Conservation (phyloP, 2,329 filamentous ascomycete genomes). For the Scopulariopsis brevicaulis region DNA sequence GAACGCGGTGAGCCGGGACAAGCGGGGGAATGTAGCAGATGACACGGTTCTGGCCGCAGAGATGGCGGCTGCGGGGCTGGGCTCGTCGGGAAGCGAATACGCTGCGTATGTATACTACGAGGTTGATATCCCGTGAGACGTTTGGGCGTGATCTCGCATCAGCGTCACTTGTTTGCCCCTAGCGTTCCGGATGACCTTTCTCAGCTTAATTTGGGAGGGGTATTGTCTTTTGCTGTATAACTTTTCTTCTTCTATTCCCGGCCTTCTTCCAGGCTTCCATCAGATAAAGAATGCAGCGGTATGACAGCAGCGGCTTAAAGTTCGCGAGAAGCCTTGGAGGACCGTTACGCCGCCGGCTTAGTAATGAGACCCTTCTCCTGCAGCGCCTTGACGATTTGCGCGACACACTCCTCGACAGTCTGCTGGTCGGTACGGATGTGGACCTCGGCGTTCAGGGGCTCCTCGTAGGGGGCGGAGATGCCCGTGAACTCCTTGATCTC, state of each 20-base stretch:
- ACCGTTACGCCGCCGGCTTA: neutral
- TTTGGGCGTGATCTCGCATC: neutral
- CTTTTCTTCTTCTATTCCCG: neutral
- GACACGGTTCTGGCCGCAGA: conserved; percentile 70
- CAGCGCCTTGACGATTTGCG: conserved; percentile 71
- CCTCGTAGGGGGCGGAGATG: conserved; percentile 91
- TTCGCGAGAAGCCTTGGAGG: neutral
- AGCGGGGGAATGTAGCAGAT: conserved; percentile 83
- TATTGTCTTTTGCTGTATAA: neutral
- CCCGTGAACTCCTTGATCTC: conserved; percentile 97
- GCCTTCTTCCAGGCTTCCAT: neutral
- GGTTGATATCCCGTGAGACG: conserved; percentile 56
- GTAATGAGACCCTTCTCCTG: conserved; percentile 44
- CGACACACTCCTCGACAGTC: conserved; percentile 80
- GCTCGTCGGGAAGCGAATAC: conserved; percentile 69
- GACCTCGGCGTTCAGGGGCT: conserved; percentile 74
- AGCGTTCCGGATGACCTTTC: neutral
- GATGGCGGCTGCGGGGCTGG: conserved; percentile 65
- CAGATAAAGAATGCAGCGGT: neutral
- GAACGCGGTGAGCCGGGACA: conserved; percentile 88
- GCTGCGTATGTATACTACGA: conserved; percentile 97
- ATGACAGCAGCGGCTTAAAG: neutral
- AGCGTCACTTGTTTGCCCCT: neutral
- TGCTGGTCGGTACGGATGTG: conserved; percentile 73
- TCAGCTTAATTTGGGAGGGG: neutral